Conservation (phyloP, 176 grass and related monocot genomes). For the Aegilops tauschii region DNA sequence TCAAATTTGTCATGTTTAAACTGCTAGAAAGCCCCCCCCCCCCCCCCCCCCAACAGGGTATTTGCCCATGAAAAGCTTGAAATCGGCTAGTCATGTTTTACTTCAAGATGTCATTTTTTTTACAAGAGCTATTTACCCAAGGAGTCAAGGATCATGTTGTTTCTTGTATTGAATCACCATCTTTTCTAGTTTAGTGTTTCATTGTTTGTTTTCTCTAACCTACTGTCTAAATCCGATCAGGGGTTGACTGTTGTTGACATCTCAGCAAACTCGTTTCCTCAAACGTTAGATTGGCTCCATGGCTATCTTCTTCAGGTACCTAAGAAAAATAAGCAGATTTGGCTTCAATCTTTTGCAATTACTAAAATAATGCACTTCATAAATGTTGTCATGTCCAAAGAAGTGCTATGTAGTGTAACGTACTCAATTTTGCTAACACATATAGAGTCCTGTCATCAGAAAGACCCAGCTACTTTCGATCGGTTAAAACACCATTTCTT, state of each 20-base stretch:
- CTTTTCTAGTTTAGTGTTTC: background rate
- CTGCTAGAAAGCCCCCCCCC: background rate
- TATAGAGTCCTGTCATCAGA: background rate
- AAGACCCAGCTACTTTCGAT: background rate
- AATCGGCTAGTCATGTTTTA: background rate
- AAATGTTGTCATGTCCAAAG: background rate
- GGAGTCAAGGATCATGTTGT: background rate
- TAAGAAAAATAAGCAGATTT: background rate
- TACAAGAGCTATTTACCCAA: background rate
- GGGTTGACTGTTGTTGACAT: conserved; percentile 85
- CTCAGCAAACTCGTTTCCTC: conserved; percentile 92
- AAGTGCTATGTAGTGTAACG: background rate
- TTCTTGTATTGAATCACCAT: background rate
- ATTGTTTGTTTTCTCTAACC: conserved; percentile 11
- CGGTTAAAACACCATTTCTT: background rate
- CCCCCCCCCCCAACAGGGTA: background rate
- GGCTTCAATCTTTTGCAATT: background rate
- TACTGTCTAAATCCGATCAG: conserved; percentile 32
- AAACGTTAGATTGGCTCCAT: conserved; percentile 87
- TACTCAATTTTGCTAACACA: background rate
- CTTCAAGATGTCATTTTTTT: background rate
- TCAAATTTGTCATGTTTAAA: background rate
- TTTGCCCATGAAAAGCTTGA: background rate
- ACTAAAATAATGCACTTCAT: background rate
- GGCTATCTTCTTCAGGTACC: conserved; percentile 93